Conservation (phyloP, 768 basidiomycete species). For the Amanita phalloides region DNA sequence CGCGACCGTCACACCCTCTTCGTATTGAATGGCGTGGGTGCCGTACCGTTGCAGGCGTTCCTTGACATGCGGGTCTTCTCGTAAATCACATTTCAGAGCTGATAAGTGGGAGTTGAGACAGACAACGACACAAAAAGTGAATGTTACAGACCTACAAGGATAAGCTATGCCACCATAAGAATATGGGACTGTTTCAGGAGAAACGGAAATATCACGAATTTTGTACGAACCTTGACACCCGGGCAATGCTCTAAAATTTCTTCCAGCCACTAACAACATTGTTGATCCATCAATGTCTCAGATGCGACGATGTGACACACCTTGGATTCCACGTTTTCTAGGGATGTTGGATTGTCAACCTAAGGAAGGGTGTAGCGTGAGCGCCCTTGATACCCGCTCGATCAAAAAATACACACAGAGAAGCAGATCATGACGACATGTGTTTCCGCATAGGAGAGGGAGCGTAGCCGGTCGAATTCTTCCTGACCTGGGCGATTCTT, state of each 20-base stretch:
- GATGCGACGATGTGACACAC: slow-evolving; percentile 22
- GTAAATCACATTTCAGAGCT: slow-evolving; percentile 94
- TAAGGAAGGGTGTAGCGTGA: slow-evolving; percentile 14
- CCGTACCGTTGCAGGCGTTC: slow-evolving; percentile 67
- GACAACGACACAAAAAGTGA: slow-evolving; percentile 3
- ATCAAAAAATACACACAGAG: slow-evolving; percentile 43
- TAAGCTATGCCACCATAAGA: slow-evolving; percentile 36
- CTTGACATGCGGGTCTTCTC: slow-evolving; percentile 67
- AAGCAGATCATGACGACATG: slow-evolving; percentile 96
- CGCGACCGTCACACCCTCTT: slow-evolving; percentile 83
- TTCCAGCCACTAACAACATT: slow-evolving; percentile 69
- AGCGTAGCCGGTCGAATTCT: slow-evolving; percentile 89
- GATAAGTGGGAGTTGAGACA: slow-evolving; percentile 1
- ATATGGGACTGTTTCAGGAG: background rate
- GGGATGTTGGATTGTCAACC: slow-evolving; percentile 91
- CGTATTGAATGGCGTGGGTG: slow-evolving; percentile 74
- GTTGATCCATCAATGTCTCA: background rate
- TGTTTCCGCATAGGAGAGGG: slow-evolving; percentile 94
- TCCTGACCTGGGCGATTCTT: slow-evolving; percentile 61
- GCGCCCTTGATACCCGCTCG: slow-evolving; percentile 5
- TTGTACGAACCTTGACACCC: slow-evolving; percentile 68
- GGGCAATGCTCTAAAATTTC: slow-evolving; percentile 90
- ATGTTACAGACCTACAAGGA: slow-evolving; percentile 72
- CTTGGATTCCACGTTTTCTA: slow-evolving; percentile 95
- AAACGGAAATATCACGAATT: slow-evolving; percentile 1